phyloP scores from a whole-genome alignment of 805 yeast species.

The Sporopachydermia lactativora region DNA sequence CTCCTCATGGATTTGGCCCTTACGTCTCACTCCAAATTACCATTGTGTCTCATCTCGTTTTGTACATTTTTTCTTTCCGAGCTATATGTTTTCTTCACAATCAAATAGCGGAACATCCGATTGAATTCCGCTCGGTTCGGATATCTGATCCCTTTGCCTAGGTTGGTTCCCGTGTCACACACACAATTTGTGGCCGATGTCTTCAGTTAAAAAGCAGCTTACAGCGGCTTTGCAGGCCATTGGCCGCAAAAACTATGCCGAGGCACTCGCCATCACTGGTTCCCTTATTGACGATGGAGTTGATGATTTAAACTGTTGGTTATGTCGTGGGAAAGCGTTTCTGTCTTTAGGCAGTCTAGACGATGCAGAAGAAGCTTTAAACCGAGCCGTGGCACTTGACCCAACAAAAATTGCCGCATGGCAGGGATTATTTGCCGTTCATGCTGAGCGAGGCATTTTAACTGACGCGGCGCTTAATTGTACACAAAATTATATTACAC shows the following conservation, averaged over 20 bases:
- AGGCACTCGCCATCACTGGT: conserved; percentile 14
- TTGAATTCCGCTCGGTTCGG: too few relatives aligned
- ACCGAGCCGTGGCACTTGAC: conserved; percentile 28
- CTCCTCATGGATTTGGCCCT: too few relatives aligned
- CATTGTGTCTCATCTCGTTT: too few relatives aligned
- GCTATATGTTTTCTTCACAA: too few relatives aligned
- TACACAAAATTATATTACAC: neutral
- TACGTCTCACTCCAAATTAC: too few relatives aligned
- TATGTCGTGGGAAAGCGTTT: conserved; percentile 11
- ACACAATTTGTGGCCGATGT: too few relatives aligned
- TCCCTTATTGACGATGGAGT: conserved; percentile 36
- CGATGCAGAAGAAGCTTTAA: conserved; percentile 34
- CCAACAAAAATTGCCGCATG: conserved; percentile 45
- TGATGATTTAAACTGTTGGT: conserved; percentile 24
- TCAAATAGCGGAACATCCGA: too few relatives aligned
- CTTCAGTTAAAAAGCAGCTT: conserved; percentile 35
- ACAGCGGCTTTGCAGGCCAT: conserved; percentile 29
- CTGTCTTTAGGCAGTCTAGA: conserved; percentile 20
- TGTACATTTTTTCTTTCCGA: too few relatives aligned
- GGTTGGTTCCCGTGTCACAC: too few relatives aligned
- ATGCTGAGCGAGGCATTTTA: neutral
- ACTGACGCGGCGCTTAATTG: neutral
- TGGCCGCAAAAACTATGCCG: conserved; percentile 24
- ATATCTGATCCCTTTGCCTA: too few relatives aligned
- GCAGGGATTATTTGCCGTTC: conserved; percentile 57